A percentile compares a stretch with the other conserved stretches of the same genome.
phyloP scores from a whole-genome alignment of 148 eudicot genomes.

The Diospyros lotus region DNA sequence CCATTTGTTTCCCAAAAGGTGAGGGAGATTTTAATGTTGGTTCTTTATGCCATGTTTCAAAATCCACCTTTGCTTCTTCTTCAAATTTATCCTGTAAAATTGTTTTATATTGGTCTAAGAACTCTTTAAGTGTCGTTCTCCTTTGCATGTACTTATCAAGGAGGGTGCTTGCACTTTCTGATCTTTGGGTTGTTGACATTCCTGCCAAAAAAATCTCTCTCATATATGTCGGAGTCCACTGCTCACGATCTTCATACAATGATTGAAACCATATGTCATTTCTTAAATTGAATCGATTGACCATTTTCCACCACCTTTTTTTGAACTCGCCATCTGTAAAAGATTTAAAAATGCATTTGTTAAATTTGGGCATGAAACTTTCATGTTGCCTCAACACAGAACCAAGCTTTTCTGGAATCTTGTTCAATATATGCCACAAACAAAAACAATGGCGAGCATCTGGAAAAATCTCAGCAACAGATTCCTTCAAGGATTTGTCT shows the following conservation, averaged over 20 bases:
- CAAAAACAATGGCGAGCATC: slow-evolving; percentile 26
- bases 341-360: slow-evolving; percentile 15
- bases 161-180: slow-evolving; percentile 18
- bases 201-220: slow-evolving; percentile 23
- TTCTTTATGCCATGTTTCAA: slow-evolving; percentile 14
- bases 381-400: slow-evolving; percentile 2
- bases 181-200: slow-evolving; percentile 16
- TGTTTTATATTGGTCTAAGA: slow-evolving; percentile 17
- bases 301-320: slow-evolving; percentile 26
- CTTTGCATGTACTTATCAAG: slow-evolving; percentile 18
- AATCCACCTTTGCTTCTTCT: slow-evolving; percentile 25
- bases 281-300: slow-evolving; percentile 11
- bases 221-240: slow-evolving; percentile 24
- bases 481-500: slow-evolving; percentile 19
- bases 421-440: slow-evolving; percentile 22
- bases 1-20: slow-evolving; percentile 26
- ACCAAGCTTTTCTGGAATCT: slow-evolving; percentile 16
- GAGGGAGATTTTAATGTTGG: slow-evolving; percentile 17
- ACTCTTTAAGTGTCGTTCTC: slow-evolving; percentile 19
- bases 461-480: slow-evolving; percentile 23
- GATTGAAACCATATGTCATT: slow-evolving; percentile 20
- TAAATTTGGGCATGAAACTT: slow-evolving; percentile 16
- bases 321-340: slow-evolving; percentile 15
- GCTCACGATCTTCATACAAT: slow-evolving; percentile 19
- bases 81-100: slow-evolving; percentile 18